Percentiles rank a stretch among this genome's conserved stretches.
Conservation (phyloP, 169 alveolate genomes). For the Plasmodium coatneyi region DNA sequence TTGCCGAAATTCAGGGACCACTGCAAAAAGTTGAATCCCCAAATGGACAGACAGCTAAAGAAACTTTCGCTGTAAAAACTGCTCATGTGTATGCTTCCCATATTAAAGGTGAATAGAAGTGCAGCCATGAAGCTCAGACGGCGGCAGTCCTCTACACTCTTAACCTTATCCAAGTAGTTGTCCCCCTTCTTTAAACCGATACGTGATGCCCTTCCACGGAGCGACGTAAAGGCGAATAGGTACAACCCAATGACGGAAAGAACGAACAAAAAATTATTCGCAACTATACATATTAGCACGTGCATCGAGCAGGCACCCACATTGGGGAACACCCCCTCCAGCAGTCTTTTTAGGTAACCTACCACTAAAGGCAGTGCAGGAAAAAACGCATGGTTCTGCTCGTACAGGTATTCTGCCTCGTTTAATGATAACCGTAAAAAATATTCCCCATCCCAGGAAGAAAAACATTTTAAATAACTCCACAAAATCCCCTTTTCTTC, state of each 20-base stretch:
- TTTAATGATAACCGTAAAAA: conserved; percentile 78
- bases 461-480: conserved; percentile 36
- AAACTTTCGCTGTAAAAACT: conserved; percentile 72
- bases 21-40: conserved; percentile 75
- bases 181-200: neutral
- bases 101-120: conserved; percentile 9
- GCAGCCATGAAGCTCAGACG: conserved; percentile 26
- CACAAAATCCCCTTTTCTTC: conserved; percentile 7
- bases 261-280: conserved; percentile 31
- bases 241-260: conserved; percentile 37
- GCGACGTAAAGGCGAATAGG: conserved; percentile 10
- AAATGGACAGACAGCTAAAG: conserved; percentile 68
- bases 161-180: neutral
- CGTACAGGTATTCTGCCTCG: conserved; percentile 77
- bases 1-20: conserved; percentile 1
- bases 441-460: conserved; percentile 82
- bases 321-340: neutral
- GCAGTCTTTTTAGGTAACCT: conserved; percentile 8
- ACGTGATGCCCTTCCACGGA: neutral
- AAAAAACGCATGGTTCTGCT: conserved; percentile 83
- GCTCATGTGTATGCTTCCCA: conserved; percentile 52
- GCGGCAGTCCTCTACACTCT: conserved; percentile 8
- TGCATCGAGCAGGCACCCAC: neutral
- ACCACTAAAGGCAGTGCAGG: conserved; percentile 81
- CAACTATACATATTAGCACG: conserved; percentile 15